Conservation (phyloP, 164 flowering plant species). For the Magnolia officinalis region DNA sequence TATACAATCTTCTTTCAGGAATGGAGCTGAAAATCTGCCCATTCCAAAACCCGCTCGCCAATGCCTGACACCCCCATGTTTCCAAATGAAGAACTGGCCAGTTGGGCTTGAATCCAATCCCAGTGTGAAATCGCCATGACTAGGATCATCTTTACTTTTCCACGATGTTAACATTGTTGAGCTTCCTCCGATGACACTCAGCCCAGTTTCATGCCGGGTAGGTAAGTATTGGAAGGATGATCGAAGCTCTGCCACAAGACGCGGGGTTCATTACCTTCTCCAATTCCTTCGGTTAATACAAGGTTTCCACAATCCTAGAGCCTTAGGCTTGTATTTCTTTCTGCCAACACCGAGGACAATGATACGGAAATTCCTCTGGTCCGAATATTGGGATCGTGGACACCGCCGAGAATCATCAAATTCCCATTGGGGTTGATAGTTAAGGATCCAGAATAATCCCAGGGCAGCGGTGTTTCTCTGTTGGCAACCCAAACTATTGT, state of each 20-base stretch:
- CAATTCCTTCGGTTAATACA: background rate
- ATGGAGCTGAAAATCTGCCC: background rate
- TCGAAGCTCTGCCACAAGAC: slow-evolving; percentile 20
- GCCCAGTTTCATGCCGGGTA: slow-evolving; percentile 14
- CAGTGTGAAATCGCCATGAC: background rate
- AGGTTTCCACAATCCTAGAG: slow-evolving; percentile 4
- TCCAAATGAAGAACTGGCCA: background rate
- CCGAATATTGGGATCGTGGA: too few relatives aligned
- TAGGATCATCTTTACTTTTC: slow-evolving; percentile 1
- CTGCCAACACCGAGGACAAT: background rate
- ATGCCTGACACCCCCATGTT: background rate
- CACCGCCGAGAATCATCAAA: too few relatives aligned
- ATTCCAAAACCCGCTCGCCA: background rate
- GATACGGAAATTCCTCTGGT: background rate
- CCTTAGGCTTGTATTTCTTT: background rate
- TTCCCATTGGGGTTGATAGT: too few relatives aligned
- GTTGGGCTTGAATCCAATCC: background rate
- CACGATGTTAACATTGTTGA: background rate
- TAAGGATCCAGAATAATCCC: too few relatives aligned
- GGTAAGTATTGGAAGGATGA: slow-evolving; percentile 6
- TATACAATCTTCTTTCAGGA: background rate
- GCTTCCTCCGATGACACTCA: background rate
- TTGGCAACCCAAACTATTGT: slow-evolving; percentile 10
- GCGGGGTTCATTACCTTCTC: too few relatives aligned
- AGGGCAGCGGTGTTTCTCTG: slow-evolving; percentile 2